Percentiles rank a stretch among this genome's conserved stretches.
These are phyloP conservation scores for Phytophthora chlamydospora DNA, from an alignment of 352 stramenopile species.

Conservation along the genomic window DNA sequence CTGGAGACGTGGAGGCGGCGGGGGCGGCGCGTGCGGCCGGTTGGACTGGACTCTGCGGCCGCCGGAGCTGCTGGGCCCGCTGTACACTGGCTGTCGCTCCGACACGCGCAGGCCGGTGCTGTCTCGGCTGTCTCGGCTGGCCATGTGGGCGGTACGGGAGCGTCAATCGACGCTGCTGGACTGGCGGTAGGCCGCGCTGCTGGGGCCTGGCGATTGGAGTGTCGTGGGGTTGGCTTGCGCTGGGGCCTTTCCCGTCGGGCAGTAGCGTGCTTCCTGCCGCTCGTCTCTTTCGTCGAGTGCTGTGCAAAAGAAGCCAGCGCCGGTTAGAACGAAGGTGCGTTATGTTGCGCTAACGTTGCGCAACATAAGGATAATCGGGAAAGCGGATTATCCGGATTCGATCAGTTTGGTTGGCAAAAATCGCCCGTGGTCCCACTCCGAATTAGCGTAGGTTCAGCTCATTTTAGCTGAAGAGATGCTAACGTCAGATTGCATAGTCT, in stretches of 20 bases:
- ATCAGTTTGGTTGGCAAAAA: not conserved
- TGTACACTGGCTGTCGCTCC: slow-evolving; percentile 40
- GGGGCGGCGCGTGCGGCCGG: slow-evolving; percentile 30
- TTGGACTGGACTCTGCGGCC: slow-evolving; percentile 10
- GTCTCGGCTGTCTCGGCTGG: slow-evolving; percentile 26
- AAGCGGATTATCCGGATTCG: not conserved
- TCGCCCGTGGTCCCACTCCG: not conserved
- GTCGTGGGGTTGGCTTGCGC: slow-evolving; percentile 4
- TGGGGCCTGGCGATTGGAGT: slow-evolving; percentile 12
- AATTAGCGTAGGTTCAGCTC: slow-evolving; percentile 14
- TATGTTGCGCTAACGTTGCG: slow-evolving; percentile 16
- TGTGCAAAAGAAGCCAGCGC: slow-evolving; percentile 30
- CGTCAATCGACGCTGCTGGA: too few species aligned
- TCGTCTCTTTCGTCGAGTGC: slow-evolving; percentile 42
- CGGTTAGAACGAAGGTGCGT: not conserved
- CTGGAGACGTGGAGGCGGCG: slow-evolving; percentile 22
- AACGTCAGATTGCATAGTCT: too few species aligned
- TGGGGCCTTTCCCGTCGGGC: slow-evolving; percentile 12
- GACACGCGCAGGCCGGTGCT: slow-evolving; percentile 30
- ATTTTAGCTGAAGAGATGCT: slow-evolving; percentile 2
- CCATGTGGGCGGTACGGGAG: slow-evolving; percentile 13
- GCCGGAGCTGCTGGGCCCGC: slow-evolving; percentile 16
- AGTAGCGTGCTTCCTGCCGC: slow-evolving; percentile 19
- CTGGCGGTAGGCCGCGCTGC: slow-evolving; percentile 2
- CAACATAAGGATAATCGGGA: not conserved